Evolutionary conservation across 768 basidiomycete species (phyloP), one percentile per base, ranked within the genome.

Genomic region (Rhizopogon salebrosus): DNA sequence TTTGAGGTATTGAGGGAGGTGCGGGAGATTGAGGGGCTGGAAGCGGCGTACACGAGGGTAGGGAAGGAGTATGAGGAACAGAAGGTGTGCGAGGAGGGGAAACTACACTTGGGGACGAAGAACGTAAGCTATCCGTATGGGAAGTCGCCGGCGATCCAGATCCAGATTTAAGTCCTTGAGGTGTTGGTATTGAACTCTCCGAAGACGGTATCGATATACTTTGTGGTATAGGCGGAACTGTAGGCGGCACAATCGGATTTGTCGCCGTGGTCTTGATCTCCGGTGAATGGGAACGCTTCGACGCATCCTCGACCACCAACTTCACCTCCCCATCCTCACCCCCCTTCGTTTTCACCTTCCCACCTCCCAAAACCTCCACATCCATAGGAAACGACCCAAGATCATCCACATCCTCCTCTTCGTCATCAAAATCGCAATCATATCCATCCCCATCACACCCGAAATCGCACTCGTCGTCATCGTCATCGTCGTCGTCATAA

Each of bases 381-480:
- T 27, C 3, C 24, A 41, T 45, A 11, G 9, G n/a, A 29, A 41
- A 39, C 41, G n/a, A n/a, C n/a, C n/a, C n/a, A n/a, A n/a, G n/a
- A n/a, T n/a, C n/a, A n/a, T n/a, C n/a, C n/a, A 41, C n/a, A 9
- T 9, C 41, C 6, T 50, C 50, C 13, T 56, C 54, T 2, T 59
- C 66, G 8, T 52, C 54, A 3, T 62, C 58, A 1, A 57, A 41
- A 10, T 51, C 53, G 0, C 50, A 46, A 10, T 69, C 63, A 35
- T 43, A 54, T 23, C 62, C 58, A 1, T 54, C 55, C 5, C 48
- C 62, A 4, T 51, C 27, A 16, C 55, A 57, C 1, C 14, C 53
- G 13, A 51, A 6, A 6, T 69, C 65, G 5, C 69, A 64, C 0
- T 67, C 68, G 16, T 69, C 65, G 8, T 69, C 63, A 8, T 66